Conservation (phyloP, 805 yeast species). For the Candida chilensis region DNA sequence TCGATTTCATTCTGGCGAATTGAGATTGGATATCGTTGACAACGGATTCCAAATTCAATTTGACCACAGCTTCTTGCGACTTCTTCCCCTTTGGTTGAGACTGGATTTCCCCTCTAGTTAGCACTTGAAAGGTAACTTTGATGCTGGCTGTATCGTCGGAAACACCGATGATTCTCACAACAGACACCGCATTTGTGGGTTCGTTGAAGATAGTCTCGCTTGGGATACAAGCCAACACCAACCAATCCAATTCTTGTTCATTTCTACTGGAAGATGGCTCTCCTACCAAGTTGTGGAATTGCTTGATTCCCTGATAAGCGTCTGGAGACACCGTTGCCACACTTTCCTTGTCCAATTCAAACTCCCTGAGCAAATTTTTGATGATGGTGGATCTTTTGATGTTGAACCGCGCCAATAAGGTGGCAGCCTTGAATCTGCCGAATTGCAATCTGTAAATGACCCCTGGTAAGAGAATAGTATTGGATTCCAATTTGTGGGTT, state of each 20-base stretch:
- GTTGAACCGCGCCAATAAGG: conserved; percentile 26
- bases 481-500: conserved; percentile 28
- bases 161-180: conserved; percentile 25
- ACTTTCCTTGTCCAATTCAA: conserved; percentile 15
- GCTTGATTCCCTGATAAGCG: conserved; percentile 21
- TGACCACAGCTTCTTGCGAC: conserved; percentile 16
- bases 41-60: conserved; percentile 13
- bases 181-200: conserved; percentile 14
- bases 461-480: conserved; percentile 31
- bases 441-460: conserved; percentile 33
- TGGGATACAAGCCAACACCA: conserved; percentile 25
- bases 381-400: conserved; percentile 16
- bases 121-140: conserved; percentile 27
- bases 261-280: too few species aligned
- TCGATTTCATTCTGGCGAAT: conserved; percentile 10
- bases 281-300: too few species aligned
- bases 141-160: conserved; percentile 27
- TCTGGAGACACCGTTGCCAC: conserved; percentile 17
- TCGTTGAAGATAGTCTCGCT: conserved; percentile 14
- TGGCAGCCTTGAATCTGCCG: conserved; percentile 32
- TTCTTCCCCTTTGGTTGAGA: conserved; percentile 6
- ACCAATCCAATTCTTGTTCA: conserved; percentile 21
- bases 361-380: conserved; percentile 22
- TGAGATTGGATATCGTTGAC: conserved; percentile 8
- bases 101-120: conserved; percentile 17